Base-by-base conservation (phyloP, 768 basidiomycete genomes). In the Suillus paluster region DNA sequence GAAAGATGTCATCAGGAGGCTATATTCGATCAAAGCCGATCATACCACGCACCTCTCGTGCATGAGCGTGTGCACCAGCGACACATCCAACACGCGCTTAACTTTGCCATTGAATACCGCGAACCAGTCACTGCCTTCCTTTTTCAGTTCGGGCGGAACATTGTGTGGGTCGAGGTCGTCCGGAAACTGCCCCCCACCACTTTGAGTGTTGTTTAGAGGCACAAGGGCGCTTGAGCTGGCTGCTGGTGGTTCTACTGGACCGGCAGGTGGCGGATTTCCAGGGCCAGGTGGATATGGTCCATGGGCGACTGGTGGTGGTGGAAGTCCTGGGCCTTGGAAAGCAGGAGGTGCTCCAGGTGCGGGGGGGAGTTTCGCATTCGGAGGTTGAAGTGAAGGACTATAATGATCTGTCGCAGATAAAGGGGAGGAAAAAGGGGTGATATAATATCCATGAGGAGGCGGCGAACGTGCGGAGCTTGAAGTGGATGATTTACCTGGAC, bases 31-130 rank as follows among this genome's bases (percentile, higher is more conserved):
- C 46, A 59, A 58, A 63, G 48, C 60, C 33, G 48, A 58, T 58
- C 60, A 55, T 36, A 48, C 14, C 15, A 72, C 79, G 59, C 71
- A 94, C 93, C 91, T 94, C 75, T 95, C 94, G 70, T 97, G 95
- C 75, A 87, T 87, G n/a, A 97, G 79, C 4, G 91, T 94, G 75
- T 96, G 94, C 33, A 94, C 85, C 57, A 83, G 69, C n/a, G 75
- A 73, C 36, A 85, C 81, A 63, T 86, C 84, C 67, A 86, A 77
- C 68, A 80, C 77, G 67, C 83, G 80, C 12, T 64, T 72, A 19
- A 77, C 78, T 57, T 80, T 78, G 55, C 81, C 78, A 68, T 83
- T 84, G 77, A 84, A 85, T 44, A 84, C 77, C 19, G 80, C 82
- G 39, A 83, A 72, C 84, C 84, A 86, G 44, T 84, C 84, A 30